A percentile compares a stretch with the other conserved stretches of the same genome.
Evolutionary conservation across 2,329 filamentous ascomycete species (phyloP).

Genomic region (Colletotrichum filicis): DNA sequence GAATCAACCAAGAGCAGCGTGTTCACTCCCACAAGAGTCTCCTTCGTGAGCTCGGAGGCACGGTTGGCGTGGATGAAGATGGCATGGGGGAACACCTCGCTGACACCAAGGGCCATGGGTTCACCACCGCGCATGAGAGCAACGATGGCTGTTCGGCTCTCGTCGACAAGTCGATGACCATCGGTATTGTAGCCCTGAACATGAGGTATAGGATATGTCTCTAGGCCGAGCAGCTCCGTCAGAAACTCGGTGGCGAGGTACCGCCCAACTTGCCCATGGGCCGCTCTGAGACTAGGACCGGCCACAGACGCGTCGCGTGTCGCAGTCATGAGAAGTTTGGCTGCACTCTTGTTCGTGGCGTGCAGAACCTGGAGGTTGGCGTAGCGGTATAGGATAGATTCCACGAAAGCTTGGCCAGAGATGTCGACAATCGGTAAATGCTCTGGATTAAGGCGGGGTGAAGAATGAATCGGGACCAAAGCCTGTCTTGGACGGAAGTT

Average conservation of each 20-base stretch:
- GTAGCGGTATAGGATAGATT: conserved; percentile 27
- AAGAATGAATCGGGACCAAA: conserved; percentile 52
- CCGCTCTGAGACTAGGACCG: conserved; percentile 59
- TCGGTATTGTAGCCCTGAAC: conserved; percentile 58
- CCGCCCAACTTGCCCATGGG: conserved; percentile 59
- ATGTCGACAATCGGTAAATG: conserved; percentile 53
- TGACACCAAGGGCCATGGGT: conserved; percentile 48
- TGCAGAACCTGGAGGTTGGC: conserved; percentile 45
- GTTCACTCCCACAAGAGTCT: conserved; percentile 51
- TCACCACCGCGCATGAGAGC: conserved; percentile 73
- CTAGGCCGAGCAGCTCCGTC: conserved; percentile 57
- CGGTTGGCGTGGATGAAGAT: conserved; percentile 59
- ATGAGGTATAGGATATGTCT: conserved; percentile 59
- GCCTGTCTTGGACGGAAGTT: conserved; percentile 56
- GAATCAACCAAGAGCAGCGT: conserved; percentile 68
- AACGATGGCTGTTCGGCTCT: conserved; percentile 56
- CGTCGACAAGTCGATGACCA: conserved; percentile 62
- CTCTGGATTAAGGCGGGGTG: conserved; percentile 53
- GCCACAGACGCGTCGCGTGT: conserved; percentile 60
- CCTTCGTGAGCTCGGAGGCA: conserved; percentile 51
- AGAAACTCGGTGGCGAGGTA: conserved; percentile 65
- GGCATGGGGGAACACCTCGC: conserved; percentile 60
- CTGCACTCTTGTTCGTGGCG: conserved; percentile 54
- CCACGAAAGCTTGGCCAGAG: conserved; percentile 39
- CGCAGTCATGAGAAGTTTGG: conserved; percentile 62